Percentiles rank a stretch among this genome's conserved stretches.
phyloP scores from a whole-genome alignment of 108 stramenopile species.

The Aurantiochytrium sp. region DNA sequence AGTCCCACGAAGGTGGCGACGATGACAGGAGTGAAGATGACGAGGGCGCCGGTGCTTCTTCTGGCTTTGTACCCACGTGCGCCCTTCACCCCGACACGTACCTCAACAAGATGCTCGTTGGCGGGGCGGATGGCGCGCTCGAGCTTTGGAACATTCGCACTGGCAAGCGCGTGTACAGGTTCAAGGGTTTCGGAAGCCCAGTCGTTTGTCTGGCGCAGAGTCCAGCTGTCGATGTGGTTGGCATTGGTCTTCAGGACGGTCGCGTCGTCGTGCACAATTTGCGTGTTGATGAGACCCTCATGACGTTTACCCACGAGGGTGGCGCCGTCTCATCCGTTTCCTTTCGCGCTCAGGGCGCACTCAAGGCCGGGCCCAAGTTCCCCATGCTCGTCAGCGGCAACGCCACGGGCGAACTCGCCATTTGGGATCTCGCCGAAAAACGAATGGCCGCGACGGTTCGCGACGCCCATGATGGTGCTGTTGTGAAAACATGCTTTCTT shows the following conservation, averaged over 20 bases:
- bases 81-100: constrained; percentile 50
- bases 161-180: constrained; percentile 33
- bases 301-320: constrained; percentile 12
- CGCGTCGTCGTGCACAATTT: constrained; percentile 30
- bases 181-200: background rate
- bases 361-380: background rate
- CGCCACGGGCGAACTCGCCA: constrained; percentile 26
- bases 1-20: background rate
- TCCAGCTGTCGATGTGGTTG: constrained; percentile 49
- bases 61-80: constrained; percentile 7
- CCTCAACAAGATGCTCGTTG: constrained; percentile 51
- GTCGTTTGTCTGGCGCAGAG: constrained; percentile 7
- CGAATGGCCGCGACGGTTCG: constrained; percentile 9
- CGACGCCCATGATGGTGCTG: background rate
- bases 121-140: constrained; percentile 24
- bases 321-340: constrained; percentile 28
- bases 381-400: constrained; percentile 37
- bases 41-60: background rate
- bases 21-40: background rate
- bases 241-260: constrained; percentile 41
- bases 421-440: constrained; percentile 50
- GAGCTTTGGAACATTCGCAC: constrained; percentile 44
- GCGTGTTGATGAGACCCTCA: background rate
- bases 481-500: background rate
- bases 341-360: constrained; percentile 30